phyloP scores from a whole-genome alignment of 139 green algal genomes.

The Haematococcus lacustris region DNA sequence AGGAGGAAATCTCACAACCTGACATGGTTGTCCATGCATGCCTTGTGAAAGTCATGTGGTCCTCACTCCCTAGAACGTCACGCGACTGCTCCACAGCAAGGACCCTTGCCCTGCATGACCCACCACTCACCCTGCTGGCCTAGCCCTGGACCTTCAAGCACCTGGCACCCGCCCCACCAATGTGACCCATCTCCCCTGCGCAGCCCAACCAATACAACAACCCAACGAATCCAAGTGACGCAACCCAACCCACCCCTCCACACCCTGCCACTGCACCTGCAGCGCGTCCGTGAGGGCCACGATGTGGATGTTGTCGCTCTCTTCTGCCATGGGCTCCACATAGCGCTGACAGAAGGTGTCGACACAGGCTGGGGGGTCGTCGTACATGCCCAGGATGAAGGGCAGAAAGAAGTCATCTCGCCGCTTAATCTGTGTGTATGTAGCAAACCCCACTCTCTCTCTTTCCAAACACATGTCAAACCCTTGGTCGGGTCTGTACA shows the following conservation, averaged over 20 bases:
- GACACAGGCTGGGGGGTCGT: slow-evolving; percentile 50
- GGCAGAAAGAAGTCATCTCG: slow-evolving; percentile 74
- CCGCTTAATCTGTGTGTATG: too few species aligned
- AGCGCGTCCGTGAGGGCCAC: slow-evolving; percentile 87
- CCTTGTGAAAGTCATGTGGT: too few species aligned
- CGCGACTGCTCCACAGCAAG: too few species aligned
- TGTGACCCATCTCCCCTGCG: not conserved
- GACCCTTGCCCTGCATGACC: not conserved
- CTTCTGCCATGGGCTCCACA: slow-evolving; percentile 86
- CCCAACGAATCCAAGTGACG: not conserved
- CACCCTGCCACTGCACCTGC: slow-evolving; percentile 29
- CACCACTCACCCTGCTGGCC: not conserved
- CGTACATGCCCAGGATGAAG: slow-evolving; percentile 74
- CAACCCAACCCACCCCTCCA: not conserved
- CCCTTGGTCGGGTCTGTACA: too few species aligned
- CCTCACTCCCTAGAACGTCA: too few species aligned
- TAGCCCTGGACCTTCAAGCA: not conserved
- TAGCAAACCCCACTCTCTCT: too few species aligned
- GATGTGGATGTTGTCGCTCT: slow-evolving; percentile 90
- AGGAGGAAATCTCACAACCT: too few species aligned
- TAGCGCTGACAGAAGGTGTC: slow-evolving; percentile 52
- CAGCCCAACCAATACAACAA: not conserved
- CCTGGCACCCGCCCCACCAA: too few species aligned
- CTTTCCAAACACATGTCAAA: too few species aligned
- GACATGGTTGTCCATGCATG: too few species aligned